A percentile compares a stretch with the other conserved stretches of the same genome.
Evolutionary conservation across 176 grass and related monocot genomes (phyloP).

Genomic region (Triticum dicoccoides): DNA sequence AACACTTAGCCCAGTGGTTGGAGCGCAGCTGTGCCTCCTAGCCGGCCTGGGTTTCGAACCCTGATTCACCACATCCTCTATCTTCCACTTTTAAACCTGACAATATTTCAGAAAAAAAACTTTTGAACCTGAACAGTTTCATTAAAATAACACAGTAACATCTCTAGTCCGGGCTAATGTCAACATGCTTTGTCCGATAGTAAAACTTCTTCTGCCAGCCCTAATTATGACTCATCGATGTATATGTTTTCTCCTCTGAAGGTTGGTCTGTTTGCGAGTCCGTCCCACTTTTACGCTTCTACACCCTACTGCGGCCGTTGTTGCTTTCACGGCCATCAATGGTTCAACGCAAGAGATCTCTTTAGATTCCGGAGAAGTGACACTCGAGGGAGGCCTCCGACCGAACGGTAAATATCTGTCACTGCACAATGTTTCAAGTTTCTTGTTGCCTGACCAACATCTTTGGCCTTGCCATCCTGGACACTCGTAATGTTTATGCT

Average conservation of each 20-base stretch:
- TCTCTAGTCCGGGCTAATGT: neutral
- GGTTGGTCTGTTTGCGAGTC: slow-evolving; percentile 86
- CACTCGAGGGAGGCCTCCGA: slow-evolving; percentile 68
- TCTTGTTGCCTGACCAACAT: neutral
- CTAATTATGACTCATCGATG: neutral
- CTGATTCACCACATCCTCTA: no score
- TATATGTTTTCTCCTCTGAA: slow-evolving; percentile 36
- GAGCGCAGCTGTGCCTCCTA: no score
- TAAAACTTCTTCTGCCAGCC: neutral
- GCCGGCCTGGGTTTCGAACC: no score
- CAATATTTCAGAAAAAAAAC: no score
- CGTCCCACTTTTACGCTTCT: slow-evolving; percentile 83
- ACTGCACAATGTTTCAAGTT: neutral
- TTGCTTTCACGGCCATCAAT: slow-evolving; percentile 67
- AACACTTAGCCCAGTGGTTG: no score
- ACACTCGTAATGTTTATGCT: neutral
- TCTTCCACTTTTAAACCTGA: no score
- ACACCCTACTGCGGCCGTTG: slow-evolving; percentile 71
- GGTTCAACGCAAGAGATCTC: slow-evolving; percentile 62
- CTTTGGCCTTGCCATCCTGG: neutral
- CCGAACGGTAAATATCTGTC: slow-evolving; percentile 59
- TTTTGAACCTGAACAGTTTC: neutral
- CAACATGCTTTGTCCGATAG: neutral
- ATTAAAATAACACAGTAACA: neutral
- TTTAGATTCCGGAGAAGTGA: slow-evolving; percentile 50